phyloP scores from a whole-genome alignment of 306 rosid genomes.

The Nissolia schottii region DNA sequence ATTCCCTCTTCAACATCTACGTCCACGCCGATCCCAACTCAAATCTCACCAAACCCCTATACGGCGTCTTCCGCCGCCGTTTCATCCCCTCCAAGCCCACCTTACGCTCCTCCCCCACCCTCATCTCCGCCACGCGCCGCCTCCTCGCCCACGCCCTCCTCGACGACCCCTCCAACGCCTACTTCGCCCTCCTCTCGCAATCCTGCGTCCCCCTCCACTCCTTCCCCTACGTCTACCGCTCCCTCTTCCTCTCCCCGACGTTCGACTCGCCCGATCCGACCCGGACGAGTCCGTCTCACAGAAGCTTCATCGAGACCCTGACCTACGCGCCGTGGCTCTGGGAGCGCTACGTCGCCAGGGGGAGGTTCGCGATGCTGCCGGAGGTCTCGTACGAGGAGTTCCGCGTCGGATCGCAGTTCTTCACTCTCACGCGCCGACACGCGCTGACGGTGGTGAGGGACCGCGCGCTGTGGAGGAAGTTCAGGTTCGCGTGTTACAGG shows the following conservation, averaged over 20 bases:
- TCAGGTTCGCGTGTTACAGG: constrained; percentile 58
- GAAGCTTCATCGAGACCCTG: constrained; percentile 65
- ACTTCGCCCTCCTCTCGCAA: constrained; percentile 79
- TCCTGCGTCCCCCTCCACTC: constrained; percentile 84
- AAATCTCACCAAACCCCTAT: constrained; percentile 56
- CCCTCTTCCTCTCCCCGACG: constrained; percentile 50
- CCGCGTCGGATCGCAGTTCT: constrained; percentile 91
- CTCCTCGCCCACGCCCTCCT: constrained; percentile 68
- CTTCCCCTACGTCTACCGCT: constrained; percentile 52
- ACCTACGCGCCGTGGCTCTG: constrained; percentile 50
- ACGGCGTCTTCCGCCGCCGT: constrained; percentile 40
- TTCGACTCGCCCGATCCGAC: constrained; percentile 41
- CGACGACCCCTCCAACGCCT: constrained; percentile 70
- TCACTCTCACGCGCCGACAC: constrained; percentile 63
- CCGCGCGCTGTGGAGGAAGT: constrained; percentile 72
- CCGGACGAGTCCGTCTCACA: constrained; percentile 20
- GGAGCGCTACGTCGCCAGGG: constrained; percentile 73
- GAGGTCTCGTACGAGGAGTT: constrained; percentile 67
- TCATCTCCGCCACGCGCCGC: constrained; percentile 93
- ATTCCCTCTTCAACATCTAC: constrained; percentile 56
- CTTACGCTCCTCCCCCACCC: constrained; percentile 75
- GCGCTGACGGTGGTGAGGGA: constrained; percentile 66
- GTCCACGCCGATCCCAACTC: constrained; percentile 73
- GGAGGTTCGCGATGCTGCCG: constrained; percentile 72
- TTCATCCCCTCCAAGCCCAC: constrained; percentile 63